Evolutionary conservation across 495 filamentous ascomycete species (phyloP), one percentile per base, ranked within the genome.

Genomic region (Neurospora sp.): DNA sequence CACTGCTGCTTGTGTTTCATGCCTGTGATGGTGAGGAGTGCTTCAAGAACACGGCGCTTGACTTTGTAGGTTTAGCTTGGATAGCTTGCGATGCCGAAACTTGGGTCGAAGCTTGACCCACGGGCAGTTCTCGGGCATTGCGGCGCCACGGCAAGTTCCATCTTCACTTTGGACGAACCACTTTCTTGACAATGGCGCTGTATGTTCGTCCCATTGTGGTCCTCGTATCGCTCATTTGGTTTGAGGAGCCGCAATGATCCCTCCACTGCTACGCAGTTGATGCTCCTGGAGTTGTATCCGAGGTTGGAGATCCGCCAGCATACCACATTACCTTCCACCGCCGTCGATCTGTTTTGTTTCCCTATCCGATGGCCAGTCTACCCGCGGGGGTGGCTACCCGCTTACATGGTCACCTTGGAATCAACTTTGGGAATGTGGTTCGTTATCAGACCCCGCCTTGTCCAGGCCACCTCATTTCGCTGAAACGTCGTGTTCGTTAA

Each of bases 401-500:
- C 54, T 66, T 35, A 37, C 27, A 66, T 37, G 6, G 54, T 66
- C 54, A 66, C 54, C 27, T 66, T 66, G 54, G 54, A 66, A 35
- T 66, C 54, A 66, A 37, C 54, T 66, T 66, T 66, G 54, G 54
- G 54, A 66, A 66, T 35, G 4, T 18, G 27, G 3, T 66, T 12
- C 54, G 54, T 66, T 66, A 66, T 66, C 54, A 66, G 54, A 66
- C 54, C 14, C 54, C 27, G 54, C 54, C 49, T 60, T 60, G 23
- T 60, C 20, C 49, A 60, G 74, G 35, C 44, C 46, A 72, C 40
- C 66, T 77, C 71, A 77, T 78, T 72, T 78, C 23, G 71, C 72
- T 78, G 76, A 78, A 78, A 77, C 74, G 54, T 9, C 20, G 27
- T 72, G 71, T 62, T 70, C 46, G 69, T 70, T 69, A 11, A 7